phyloP scores from a whole-genome alignment of 1,284 basidiomycete genomes.

The Ustanciosporium gigantosporum region DNA sequence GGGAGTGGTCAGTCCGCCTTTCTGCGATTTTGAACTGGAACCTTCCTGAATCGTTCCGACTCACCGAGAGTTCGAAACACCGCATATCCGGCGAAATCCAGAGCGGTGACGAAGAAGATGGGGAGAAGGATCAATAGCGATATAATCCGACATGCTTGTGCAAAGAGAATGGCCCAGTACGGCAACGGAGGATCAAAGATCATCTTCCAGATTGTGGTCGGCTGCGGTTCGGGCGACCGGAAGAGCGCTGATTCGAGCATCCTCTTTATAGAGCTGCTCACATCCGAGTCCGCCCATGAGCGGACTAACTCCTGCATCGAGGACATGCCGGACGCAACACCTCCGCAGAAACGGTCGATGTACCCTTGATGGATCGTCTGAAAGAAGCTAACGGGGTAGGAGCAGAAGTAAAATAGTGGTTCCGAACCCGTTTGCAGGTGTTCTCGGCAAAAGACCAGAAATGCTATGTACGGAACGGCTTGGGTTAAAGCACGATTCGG shows the following conservation, averaged over 20 bases:
- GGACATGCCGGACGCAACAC: no score
- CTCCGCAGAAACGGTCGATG: no score
- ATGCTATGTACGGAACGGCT: no score
- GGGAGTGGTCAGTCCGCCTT: background rate
- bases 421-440: no score
- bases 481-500: no score
- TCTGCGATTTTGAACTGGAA: no score
- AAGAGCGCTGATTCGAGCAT: constrained; percentile 22
- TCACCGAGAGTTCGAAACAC: constrained; percentile 52
- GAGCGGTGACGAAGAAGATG: constrained; percentile 32
- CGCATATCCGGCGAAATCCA: constrained; percentile 55
- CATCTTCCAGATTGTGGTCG: constrained; percentile 13
- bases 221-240: constrained; percentile 17
- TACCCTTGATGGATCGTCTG: no score
- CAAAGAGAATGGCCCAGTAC: constrained; percentile 16
- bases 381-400: no score
- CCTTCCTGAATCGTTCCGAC: constrained; percentile 13
- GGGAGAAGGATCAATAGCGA: constrained; percentile 44
- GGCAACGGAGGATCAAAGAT: constrained; percentile 35
- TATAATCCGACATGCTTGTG: constrained; percentile 26
- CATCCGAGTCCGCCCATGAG: constrained; percentile 4
- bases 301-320: constrained; percentile 2
- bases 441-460: no score
- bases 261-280: background rate
- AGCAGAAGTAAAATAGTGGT: no score